Conservation (phyloP, 192 early-diverging fungal species). For the Entomortierella chlamydospora region DNA sequence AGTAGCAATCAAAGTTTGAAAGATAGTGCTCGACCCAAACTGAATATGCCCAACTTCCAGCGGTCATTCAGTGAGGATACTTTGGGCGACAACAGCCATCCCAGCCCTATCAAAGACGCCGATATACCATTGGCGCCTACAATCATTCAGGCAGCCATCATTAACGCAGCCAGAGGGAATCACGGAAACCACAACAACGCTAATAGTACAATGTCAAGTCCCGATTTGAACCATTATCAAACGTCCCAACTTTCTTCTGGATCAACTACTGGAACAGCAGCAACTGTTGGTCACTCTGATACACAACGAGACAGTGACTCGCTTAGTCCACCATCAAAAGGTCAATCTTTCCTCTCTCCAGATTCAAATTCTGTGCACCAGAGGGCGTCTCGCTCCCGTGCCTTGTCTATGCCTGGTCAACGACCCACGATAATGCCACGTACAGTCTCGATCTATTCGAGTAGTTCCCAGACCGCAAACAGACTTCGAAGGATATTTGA, state of each 20-base stretch:
- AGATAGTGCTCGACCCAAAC: neutral
- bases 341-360: conserved; percentile 6
- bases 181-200: neutral
- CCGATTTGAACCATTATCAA: conserved; percentile 32
- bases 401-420: conserved; percentile 44
- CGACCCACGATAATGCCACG: conserved; percentile 40
- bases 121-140: conserved; percentile 26
- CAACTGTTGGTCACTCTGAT: neutral
- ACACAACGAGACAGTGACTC: conserved; percentile 1
- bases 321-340: neutral
- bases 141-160: conserved; percentile 49
- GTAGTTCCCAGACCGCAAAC: conserved; percentile 46
- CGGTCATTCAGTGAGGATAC: conserved; percentile 23
- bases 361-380: neutral
- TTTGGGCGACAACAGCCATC: neutral
- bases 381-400: conserved; percentile 26
- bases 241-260: neutral
- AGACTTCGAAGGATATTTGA: conserved; percentile 39
- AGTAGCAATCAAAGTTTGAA: conserved; percentile 24
- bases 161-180: conserved; percentile 33
- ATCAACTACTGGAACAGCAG: neutral
- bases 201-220: conserved; percentile 31
- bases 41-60: conserved; percentile 27
- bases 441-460: conserved; percentile 51
- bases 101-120: neutral